Evolutionary conservation across 192 early-diverging fungal species (phyloP).

Genomic region (Coemansia guatemalensis): DNA sequence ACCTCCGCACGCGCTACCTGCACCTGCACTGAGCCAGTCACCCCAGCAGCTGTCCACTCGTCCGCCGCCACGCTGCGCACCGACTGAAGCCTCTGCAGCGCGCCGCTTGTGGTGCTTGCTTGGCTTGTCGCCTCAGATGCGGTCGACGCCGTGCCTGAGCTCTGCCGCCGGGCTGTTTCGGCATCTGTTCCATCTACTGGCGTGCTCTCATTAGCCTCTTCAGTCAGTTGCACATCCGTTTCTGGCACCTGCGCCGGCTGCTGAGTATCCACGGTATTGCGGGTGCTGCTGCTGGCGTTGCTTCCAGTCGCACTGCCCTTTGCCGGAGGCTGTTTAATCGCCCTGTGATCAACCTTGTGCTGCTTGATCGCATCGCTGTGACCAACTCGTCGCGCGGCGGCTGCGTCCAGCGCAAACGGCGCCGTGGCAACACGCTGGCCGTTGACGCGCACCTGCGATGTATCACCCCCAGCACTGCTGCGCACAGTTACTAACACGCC

Average conservation of each 20-base stretch:
- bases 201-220: too few relatives aligned
- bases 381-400: neutral
- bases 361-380: too few relatives aligned
- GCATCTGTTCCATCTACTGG: too few relatives aligned
- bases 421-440: slow-evolving; percentile 11
- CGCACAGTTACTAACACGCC: slow-evolving; percentile 31
- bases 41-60: neutral
- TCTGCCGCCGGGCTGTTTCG: too few relatives aligned
- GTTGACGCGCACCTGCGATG: slow-evolving; percentile 27
- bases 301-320: slow-evolving; percentile 3
- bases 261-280: too few relatives aligned
- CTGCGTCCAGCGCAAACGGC: slow-evolving; percentile 36
- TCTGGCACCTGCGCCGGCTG: neutral
- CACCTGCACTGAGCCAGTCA: slow-evolving; percentile 11
- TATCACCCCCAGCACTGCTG: slow-evolving; percentile 1
- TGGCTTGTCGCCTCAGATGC: too few relatives aligned
- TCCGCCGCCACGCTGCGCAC: neutral
- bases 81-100: too few relatives aligned
- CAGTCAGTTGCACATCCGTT: too few relatives aligned
- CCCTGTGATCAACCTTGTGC: too few relatives aligned
- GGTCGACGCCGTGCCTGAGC: too few relatives aligned
- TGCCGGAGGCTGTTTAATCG: neutral
- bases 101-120: too few relatives aligned
- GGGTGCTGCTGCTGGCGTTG: slow-evolving; percentile 1
- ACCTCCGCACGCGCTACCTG: slow-evolving; percentile 24